These are phyloP conservation scores for Nakazawaea molendinolei DNA, from an alignment of 805 yeast species.

Conservation along the genomic window DNA sequence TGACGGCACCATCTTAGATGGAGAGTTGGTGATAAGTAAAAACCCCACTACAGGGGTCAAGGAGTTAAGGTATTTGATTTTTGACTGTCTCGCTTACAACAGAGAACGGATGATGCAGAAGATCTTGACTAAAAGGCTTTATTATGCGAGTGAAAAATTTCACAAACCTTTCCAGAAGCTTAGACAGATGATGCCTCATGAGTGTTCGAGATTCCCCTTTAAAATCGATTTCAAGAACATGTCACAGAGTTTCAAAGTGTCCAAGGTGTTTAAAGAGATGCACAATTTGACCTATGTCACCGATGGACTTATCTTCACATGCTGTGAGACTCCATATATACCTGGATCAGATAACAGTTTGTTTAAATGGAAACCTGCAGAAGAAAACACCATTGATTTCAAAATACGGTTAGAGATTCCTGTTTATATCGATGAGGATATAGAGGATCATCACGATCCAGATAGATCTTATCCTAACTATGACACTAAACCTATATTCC, in stretches of 20 bases:
- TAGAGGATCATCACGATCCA: slow-evolving; percentile 60
- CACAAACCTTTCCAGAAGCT: slow-evolving; percentile 76
- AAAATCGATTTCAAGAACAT: slow-evolving; percentile 81
- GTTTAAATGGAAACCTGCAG: slow-evolving; percentile 95
- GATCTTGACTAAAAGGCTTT: slow-evolving; percentile 74
- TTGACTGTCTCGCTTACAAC: slow-evolving; percentile 85
- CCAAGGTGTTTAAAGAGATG: slow-evolving; percentile 65
- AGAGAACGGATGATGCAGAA: slow-evolving; percentile 65
- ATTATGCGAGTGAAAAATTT: slow-evolving; percentile 75
- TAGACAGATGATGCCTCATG: slow-evolving; percentile 64
- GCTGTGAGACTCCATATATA: slow-evolving; percentile 79
- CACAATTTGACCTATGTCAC: slow-evolving; percentile 76
- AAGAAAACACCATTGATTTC: slow-evolving; percentile 91
- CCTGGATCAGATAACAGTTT: slow-evolving; percentile 85
- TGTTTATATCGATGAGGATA: slow-evolving; percentile 50
- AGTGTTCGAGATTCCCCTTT: slow-evolving; percentile 74
- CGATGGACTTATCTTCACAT: slow-evolving; percentile 92
- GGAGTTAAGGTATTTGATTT: slow-evolving; percentile 76
- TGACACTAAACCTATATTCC: slow-evolving; percentile 68
- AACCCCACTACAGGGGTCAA: slow-evolving; percentile 47
- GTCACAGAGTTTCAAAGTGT: slow-evolving; percentile 75
- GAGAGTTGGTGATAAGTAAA: slow-evolving; percentile 78
- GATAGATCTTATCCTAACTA: slow-evolving; percentile 72
- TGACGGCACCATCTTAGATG: slow-evolving; percentile 87
- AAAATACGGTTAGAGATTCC: slow-evolving; percentile 60